phyloP scores from a whole-genome alignment of 108 stramenopile genomes.

The Pseudonitzschia delicatissima region DNA sequence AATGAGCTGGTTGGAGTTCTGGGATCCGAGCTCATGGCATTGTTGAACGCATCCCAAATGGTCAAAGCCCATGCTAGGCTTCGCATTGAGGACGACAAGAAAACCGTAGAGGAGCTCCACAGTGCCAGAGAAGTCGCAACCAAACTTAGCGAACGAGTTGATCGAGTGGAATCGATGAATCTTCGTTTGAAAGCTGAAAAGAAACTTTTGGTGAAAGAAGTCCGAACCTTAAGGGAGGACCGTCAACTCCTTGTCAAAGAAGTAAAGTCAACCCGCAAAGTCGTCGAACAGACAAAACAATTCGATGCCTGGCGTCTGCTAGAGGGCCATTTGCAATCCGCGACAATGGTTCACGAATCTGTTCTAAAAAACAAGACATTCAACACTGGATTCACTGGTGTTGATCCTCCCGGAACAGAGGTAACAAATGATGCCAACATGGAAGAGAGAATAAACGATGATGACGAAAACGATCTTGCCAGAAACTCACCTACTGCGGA shows the following conservation, averaged over 20 bases:
- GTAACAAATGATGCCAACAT: background rate
- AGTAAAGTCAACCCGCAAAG: conserved; percentile 15
- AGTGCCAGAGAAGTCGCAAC: conserved; percentile 6
- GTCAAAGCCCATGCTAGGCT: conserved; percentile 10
- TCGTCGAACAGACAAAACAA: conserved; percentile 1
- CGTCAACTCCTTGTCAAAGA: conserved; percentile 13
- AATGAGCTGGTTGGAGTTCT: conserved; percentile 12
- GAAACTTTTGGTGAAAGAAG: conserved; percentile 8
- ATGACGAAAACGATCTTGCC: background rate
- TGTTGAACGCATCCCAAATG: conserved; percentile 24
- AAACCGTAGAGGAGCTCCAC: conserved; percentile 4
- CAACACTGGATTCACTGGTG: background rate
- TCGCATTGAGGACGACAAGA: background rate
- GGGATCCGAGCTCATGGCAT: conserved; percentile 15
- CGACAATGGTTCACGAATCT: conserved; percentile 21
- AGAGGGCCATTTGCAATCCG: too few species aligned
- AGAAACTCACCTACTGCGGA: background rate
- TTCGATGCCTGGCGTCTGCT: conserved; percentile 22
- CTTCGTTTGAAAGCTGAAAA: conserved; percentile 17
- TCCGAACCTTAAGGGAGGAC: conserved; percentile 4
- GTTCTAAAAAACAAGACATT: conserved; percentile 18
- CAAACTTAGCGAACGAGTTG: background rate
- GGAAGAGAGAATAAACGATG: background rate
- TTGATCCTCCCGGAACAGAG: background rate
- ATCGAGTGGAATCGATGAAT: conserved; percentile 2